Percentiles rank a stretch among this genome's conserved stretches.
Conservation (phyloP, 495 filamentous ascomycete species). For the Aspergillus egyptiacus region DNA sequence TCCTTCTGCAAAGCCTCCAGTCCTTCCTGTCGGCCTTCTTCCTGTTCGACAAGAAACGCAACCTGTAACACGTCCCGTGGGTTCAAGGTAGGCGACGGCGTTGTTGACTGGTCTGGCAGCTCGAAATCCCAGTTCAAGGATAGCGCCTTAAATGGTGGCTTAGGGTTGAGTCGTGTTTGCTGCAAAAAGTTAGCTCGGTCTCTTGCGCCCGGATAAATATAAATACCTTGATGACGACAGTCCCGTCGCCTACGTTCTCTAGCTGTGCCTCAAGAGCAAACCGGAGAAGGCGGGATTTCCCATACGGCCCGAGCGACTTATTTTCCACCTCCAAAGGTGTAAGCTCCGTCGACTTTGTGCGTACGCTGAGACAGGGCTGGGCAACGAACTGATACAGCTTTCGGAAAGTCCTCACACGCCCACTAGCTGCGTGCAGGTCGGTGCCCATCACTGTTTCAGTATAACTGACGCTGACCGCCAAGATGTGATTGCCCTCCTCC, state of each 20-base stretch:
- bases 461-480: constrained; percentile 93
- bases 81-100: constrained; percentile 59
- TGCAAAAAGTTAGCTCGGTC: constrained; percentile 19
- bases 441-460: constrained; percentile 52
- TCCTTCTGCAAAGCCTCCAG: constrained; percentile 46
- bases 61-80: constrained; percentile 88
- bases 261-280: constrained; percentile 83
- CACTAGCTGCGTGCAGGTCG: constrained; percentile 56
- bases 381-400: constrained; percentile 97
- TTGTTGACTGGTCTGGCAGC: constrained; percentile 20
- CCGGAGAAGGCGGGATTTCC: constrained; percentile 38
- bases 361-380: constrained; percentile 78
- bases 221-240: constrained; percentile 39
- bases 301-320: constrained; percentile 41
- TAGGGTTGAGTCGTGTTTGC: constrained; percentile 48
- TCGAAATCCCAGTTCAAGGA: constrained; percentile 55
- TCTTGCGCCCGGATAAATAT: neutral
- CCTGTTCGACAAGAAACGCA: constrained; percentile 77
- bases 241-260: constrained; percentile 71
- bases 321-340: constrained; percentile 38
- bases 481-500: constrained; percentile 87
- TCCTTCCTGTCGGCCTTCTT: constrained; percentile 42
- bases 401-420: constrained; percentile 76
- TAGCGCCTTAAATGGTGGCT: constrained; percentile 49
- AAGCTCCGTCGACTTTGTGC: constrained; percentile 75